These are phyloP conservation scores for Trichoderma aggressivum DNA, from an alignment of 2,329 filamentous ascomycete genomes.

Conservation along the genomic window DNA sequence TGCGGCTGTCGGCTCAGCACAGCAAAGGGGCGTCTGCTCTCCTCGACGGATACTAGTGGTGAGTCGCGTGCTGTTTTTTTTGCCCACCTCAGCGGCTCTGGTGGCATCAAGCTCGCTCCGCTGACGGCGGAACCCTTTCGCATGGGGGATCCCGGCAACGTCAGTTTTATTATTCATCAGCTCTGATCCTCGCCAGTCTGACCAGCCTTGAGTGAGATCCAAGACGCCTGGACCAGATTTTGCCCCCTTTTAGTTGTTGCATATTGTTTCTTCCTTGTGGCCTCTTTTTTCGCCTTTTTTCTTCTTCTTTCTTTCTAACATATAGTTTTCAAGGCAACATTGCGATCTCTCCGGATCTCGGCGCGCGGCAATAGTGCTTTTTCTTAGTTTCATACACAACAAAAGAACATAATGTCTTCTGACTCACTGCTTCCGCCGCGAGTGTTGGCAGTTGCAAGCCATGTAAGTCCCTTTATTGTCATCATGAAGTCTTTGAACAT, in stretches of 20 bases:
- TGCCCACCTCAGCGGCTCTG: neutral
- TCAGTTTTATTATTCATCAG: slow-evolving; percentile 12
- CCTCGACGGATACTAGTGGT: neutral
- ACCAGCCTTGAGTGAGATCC: neutral
- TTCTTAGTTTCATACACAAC: neutral
- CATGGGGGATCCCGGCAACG: neutral
- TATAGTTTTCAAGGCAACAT: neutral
- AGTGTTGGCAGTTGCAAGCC: slow-evolving; percentile 87
- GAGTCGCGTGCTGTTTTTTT: neutral
- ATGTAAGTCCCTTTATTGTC: slow-evolving; percentile 61
- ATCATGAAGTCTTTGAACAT: neutral
- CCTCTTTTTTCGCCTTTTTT: neutral
- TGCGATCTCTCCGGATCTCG: neutral
- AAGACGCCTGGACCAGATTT: neutral
- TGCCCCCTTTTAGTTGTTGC: neutral
- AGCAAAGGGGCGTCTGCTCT: neutral
- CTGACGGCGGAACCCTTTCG: neutral
- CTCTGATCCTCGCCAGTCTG: neutral
- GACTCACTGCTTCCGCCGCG: slow-evolving; percentile 51
- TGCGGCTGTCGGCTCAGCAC: neutral
- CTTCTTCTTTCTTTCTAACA: no score
- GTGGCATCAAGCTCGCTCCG: slow-evolving; percentile 4
- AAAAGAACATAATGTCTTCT: slow-evolving; percentile 8
- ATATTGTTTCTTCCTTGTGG: neutral
- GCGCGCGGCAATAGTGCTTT: neutral